Percentiles rank a stretch among this genome's conserved stretches.
Evolutionary conservation across 148 eudicot genomes (phyloP).

Genomic region (Bassia scoparia): DNA sequence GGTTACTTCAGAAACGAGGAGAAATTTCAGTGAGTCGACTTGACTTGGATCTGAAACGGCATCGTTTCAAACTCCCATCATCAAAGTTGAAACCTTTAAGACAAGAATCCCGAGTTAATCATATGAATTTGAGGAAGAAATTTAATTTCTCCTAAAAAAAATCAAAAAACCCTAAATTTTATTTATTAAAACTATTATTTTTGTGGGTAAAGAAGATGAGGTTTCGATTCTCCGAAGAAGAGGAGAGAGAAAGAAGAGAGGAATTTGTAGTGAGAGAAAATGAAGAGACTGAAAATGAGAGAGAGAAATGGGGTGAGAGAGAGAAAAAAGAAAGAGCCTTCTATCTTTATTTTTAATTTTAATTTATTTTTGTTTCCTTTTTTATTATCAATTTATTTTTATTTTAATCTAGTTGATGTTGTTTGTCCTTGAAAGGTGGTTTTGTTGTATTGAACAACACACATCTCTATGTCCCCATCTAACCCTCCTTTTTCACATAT

Average conservation of each 20-base stretch:
- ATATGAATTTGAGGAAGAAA: slow-evolving; percentile 12
- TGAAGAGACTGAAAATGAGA: slow-evolving; percentile 21
- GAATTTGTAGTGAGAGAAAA: neutral
- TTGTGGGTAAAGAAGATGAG: slow-evolving; percentile 23
- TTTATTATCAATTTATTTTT: neutral
- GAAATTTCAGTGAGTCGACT: slow-evolving; percentile 10
- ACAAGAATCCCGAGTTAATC: neutral
- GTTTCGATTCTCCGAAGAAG: slow-evolving; percentile 21
- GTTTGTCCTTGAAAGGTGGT: slow-evolving; percentile 45
- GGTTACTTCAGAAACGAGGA: slow-evolving; percentile 16
- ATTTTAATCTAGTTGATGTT: slow-evolving; percentile 16
- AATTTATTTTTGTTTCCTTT: neutral
- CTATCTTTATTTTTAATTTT: neutral
- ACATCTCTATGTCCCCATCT: slow-evolving; percentile 36
- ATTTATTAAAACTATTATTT: neutral
- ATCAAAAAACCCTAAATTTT: slow-evolving; percentile 29
- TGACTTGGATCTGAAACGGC: slow-evolving; percentile 33
- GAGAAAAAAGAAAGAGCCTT: slow-evolving; percentile 6
- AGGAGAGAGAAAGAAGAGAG: slow-evolving; percentile 15
- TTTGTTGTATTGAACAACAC: slow-evolving; percentile 40
- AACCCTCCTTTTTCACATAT: slow-evolving; percentile 10
- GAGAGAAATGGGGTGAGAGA: slow-evolving; percentile 9
- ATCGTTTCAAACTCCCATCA: slow-evolving; percentile 11
- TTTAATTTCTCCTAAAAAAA: neutral
- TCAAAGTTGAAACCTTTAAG: slow-evolving; percentile 17